Base-by-base conservation (phyloP, 352 stramenopile species). In the Phytophthora pluvialis region DNA sequence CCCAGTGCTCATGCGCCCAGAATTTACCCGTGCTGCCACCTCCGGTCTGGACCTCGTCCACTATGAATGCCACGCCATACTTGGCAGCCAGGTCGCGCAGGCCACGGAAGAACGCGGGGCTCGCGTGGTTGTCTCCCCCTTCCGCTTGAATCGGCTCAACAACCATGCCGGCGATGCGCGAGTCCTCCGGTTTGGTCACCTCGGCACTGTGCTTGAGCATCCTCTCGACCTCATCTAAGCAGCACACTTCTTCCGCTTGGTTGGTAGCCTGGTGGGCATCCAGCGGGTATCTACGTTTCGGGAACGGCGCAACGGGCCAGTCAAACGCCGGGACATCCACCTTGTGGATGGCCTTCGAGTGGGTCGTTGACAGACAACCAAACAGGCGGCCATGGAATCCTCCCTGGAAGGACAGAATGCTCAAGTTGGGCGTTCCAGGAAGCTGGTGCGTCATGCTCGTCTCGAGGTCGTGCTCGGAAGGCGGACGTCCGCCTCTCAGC, bases 341-440 rank as follows among this genome's bases (percentile, higher is more conserved):
- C 54, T 95, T 95, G 75, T 95, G 86, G 44, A 95, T 91, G 3
- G 86, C 78, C 53, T 95, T 95, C 5, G 86, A 95, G 72, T 93
- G 86, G 25, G 86, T 95, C 25, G 86, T 90, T 1, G 86, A 95
- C 53, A 95, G 35, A 64, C 86, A 95, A 32, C 86, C 86, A 25
- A 95, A 62, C 32, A 95, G 52, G 5, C 86, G 83, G 6, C 86
- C 86, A 68, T 95, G 86, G 60, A 95, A 95, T 33, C 84, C 85
- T 38, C 86, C 86, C 18, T 90, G 70, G 69, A 95, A 95, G n/a
- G 84, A 93, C 51, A 95, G 54, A 44, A 95, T 93, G 45, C 82
- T 88, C 42, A 95, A 60, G 35, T 90, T 81, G 12, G 86, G 86
- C 0, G 83, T 90, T 13, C 86, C 86, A 0, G 86, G 86, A 18